A percentile compares a stretch with the other conserved stretches of the same genome.
These are phyloP conservation scores for Penicillium thymicola DNA, from an alignment of 2,329 filamentous ascomycete genomes.

Conservation along the genomic window DNA sequence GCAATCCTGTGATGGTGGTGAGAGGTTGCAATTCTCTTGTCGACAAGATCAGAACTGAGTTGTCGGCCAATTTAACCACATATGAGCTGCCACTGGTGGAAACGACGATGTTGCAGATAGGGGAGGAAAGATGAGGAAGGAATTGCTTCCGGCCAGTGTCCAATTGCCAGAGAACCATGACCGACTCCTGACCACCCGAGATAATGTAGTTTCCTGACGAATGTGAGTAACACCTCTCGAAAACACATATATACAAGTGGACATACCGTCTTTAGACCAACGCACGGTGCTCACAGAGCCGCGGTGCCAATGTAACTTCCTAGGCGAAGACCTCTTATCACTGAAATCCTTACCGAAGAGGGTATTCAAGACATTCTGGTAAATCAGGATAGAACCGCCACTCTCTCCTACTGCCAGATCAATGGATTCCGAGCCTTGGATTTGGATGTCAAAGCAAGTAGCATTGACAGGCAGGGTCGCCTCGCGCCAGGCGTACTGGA, in stretches of 20 bases:
- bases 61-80: conserved; percentile 81
- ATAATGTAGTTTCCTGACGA: conserved; percentile 80
- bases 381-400: conserved; percentile 75
- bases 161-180: conserved; percentile 88
- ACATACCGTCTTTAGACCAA: conserved; percentile 83
- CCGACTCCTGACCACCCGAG: conserved; percentile 86
- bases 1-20: conserved; percentile 78
- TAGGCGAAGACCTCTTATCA: conserved; percentile 47
- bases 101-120: conserved; percentile 79
- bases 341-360: conserved; percentile 24
- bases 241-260: not conserved
- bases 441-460: conserved; percentile 63
- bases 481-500: conserved; percentile 54
- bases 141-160: conserved; percentile 79
- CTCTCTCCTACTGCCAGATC: conserved; percentile 76
- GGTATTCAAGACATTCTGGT: conserved; percentile 64
- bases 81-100: conserved; percentile 79
- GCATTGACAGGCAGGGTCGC: conserved; percentile 59
- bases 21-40: conserved; percentile 85
- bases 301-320: conserved; percentile 87
- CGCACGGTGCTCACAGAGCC: conserved; percentile 78
- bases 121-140: conserved; percentile 83
- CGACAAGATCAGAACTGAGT: conserved; percentile 85
- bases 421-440: conserved; percentile 53
- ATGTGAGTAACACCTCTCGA: conserved; percentile 24